phyloP scores from a whole-genome alignment of 1,284 basidiomycete species.

The Marasmius oreades region DNA sequence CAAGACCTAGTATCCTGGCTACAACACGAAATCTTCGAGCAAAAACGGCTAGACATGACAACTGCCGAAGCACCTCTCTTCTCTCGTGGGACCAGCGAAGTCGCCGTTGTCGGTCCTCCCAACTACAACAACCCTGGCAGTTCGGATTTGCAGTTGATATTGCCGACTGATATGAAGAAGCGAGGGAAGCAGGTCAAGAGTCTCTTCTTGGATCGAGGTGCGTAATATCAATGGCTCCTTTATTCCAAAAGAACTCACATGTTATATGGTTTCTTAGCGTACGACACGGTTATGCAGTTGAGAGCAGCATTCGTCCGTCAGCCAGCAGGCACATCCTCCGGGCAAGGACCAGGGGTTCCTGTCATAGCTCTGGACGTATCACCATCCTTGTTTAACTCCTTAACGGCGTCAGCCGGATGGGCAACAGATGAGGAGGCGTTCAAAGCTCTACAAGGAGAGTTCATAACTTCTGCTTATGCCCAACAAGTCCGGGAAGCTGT shows the following conservation, averaged over 20 bases:
- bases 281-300: slow-evolving; percentile 54
- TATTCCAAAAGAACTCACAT: too few species aligned
- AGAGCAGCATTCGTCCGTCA: slow-evolving; percentile 48
- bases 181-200: slow-evolving; percentile 69
- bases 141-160: slow-evolving; percentile 47
- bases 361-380: slow-evolving; percentile 72
- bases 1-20: slow-evolving; percentile 70
- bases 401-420: slow-evolving; percentile 59
- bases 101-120: neutral
- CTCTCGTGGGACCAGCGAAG: slow-evolving; percentile 26
- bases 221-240: neutral
- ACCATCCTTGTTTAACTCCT: slow-evolving; percentile 52
- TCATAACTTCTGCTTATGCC: slow-evolving; percentile 58
- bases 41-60: slow-evolving; percentile 65
- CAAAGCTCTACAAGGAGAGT: slow-evolving; percentile 51
- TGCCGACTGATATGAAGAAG: slow-evolving; percentile 69
- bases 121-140: neutral
- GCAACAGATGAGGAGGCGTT: slow-evolving; percentile 71
- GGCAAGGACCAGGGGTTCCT: slow-evolving; percentile 42
- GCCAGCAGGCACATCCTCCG: neutral
- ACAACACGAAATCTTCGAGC: slow-evolving; percentile 74
- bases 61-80: slow-evolving; percentile 52
- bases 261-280: slow-evolving; percentile 38
- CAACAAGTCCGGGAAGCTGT: slow-evolving; percentile 64
- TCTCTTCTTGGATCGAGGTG: slow-evolving; percentile 66